These are phyloP conservation scores for Castanea mollissima DNA, from an alignment of 306 rosid species.

Conservation along the genomic window DNA sequence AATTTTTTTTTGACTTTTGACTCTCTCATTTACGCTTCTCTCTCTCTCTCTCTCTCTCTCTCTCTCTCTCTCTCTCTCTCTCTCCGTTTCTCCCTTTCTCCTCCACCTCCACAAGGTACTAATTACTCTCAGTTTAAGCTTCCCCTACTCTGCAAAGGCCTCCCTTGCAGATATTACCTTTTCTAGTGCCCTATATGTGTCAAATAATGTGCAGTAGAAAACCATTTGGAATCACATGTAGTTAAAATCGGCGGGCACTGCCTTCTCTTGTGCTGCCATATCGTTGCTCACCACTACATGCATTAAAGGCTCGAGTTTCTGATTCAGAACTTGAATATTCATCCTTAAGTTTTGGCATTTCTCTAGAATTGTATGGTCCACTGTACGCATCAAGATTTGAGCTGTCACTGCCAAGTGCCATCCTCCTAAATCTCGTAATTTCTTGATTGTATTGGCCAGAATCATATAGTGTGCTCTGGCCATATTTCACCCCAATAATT, in stretches of 20 bases:
- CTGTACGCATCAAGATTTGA: conserved; percentile 44
- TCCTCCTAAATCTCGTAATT: conserved; percentile 53
- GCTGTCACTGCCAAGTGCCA: conserved; percentile 48
- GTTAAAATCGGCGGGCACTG: conserved; percentile 23
- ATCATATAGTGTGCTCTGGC: conserved; percentile 75
- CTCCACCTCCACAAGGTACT: not conserved
- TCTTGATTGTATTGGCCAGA: conserved; percentile 69
- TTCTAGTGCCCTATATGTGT: not conserved
- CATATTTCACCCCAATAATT: conserved; percentile 63
- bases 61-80: rapidly evolving
- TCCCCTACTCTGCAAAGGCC: conserved; percentile 28
- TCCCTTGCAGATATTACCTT: conserved; percentile 3
- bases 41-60: too few relatives aligned
- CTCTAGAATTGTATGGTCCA: conserved; percentile 38
- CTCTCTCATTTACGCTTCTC: too few relatives aligned
- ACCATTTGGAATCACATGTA: not conserved
- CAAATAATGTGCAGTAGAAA: not conserved
- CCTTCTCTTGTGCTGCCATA: conserved; percentile 10
- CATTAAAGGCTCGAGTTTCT: conserved; percentile 41
- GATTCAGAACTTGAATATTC: conserved; percentile 42
- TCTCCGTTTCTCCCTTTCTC: rapidly evolving
- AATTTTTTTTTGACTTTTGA: too few relatives aligned
- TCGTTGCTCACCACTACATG: conserved; percentile 8
- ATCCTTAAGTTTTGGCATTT: conserved; percentile 22
- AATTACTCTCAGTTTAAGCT: conserved; percentile 35